Base-by-base conservation (phyloP, 495 filamentous ascomycete species). In the Aspergillus steynii region DNA sequence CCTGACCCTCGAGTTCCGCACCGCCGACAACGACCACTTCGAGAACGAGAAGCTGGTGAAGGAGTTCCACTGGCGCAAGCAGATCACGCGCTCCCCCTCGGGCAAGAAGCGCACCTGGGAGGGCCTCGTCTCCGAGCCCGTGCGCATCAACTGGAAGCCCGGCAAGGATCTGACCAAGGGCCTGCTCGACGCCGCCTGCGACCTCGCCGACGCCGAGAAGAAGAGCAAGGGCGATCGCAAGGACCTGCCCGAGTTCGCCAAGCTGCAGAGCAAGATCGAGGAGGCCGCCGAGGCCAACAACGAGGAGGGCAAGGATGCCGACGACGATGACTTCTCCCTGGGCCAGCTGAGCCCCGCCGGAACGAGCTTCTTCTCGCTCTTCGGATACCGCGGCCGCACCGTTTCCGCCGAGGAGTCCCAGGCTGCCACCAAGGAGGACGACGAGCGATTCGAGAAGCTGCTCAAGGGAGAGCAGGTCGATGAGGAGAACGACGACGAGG, bases 141-240 rank as follows among this genome's bases (percentile, higher is more conserved):
- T 96, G 45, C 81, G 85, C 58, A 91, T 98, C 70, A 79, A 87
- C 66, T 98, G 94, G 94, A 96, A 92, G 83, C 77, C 86, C 63
- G 88, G 84, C 55, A 87, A 87, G 74, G 94, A 98, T 71, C 72
- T 93, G 65, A 96, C 92, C 42, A 82, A 85, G 58, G 93, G 94
- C 46, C 74, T 96, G 65, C 85, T 92, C 26, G 83, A 86, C 73
- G 83, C 90, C 5, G 88, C 88, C 15, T 81, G 85, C 53, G 82
- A 84, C 52, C 81, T 89, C 45, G 90, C 78, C 66, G 85, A 92
- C 58, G 87, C 86, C 37, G 83, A 90, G 74, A 74, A 81, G 77
- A 82, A 80, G 71, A 61, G 72, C 59, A 68, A 68, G 55, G 58
- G 69, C 58, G 67, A 76, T 48, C 70, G 76, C 50, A 66, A 59